Conservation (phyloP, 495 filamentous ascomycete species). For the Tuber calosporum region DNA sequence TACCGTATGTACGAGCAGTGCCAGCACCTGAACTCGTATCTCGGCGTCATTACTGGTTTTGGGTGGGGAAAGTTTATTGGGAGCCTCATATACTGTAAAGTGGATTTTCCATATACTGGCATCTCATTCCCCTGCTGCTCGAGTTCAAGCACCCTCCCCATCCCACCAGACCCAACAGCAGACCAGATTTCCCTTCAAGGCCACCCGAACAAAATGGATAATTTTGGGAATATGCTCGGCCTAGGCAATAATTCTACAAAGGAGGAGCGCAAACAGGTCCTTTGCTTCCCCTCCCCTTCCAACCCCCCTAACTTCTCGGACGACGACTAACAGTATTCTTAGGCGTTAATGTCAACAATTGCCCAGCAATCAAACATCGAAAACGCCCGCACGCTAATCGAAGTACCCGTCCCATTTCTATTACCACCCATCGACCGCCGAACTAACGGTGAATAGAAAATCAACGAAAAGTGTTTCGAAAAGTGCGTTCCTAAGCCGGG, state of each 20-base stretch:
- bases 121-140: conserved; percentile 20
- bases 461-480: conserved; percentile 95
- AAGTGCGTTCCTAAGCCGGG: conserved; percentile 84
- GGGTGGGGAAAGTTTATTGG: neutral
- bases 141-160: conserved; percentile 7
- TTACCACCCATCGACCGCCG: neutral
- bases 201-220: conserved; percentile 25
- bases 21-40: neutral
- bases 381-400: conserved; percentile 40
- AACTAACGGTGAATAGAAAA: conserved; percentile 56
- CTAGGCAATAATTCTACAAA: conserved; percentile 22
- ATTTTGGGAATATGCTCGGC: conserved; percentile 18
- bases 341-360: conserved; percentile 36
- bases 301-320: neutral
- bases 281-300: neutral
- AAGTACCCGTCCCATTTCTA: conserved; percentile 25
- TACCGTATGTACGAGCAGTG: too few species aligned
- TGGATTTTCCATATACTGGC: conserved; percentile 10
- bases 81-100: neutral
- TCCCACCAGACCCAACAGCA: neutral
- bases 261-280: conserved; percentile 39
- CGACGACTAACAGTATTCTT: neutral
- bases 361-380: conserved; percentile 40
- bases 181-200: neutral
- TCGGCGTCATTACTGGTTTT: neutral